Evolutionary conservation across 768 basidiomycete species (phyloP), one percentile per base, ranked within the genome.

Genomic region (Mrakia frigida): DNA sequence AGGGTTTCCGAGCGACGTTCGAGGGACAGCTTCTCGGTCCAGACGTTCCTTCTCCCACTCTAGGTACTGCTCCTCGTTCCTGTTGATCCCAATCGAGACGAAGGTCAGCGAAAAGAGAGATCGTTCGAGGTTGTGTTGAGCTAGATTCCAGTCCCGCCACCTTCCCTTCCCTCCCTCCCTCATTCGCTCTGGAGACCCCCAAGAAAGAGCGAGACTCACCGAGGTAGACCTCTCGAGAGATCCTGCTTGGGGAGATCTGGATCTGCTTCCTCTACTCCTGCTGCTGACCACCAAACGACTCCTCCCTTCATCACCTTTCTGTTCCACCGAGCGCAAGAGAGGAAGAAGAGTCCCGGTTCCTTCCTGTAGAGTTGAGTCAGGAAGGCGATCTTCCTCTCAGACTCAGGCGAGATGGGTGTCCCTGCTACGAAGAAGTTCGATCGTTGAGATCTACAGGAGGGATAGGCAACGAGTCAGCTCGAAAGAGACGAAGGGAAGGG

Each of bases 71-170:
- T 68, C 65, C 35, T 68, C 65, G 65, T 68, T 39, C 5, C 65
- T 68, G 65, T 13, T 3, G 11, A 65, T 16, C 31, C n/a, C 21
- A 11, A 65, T 21, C 13, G 31, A 65, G 37, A 21, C 5, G 65
- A 41, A 21, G 11, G 65, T 68, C 35, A 68, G 65, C 21, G 33
- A n/a, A 68, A 25, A 39, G 35, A 68, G 65, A 35, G 25, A 18
- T 13, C 35, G 18, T 35, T 39, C 11, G 65, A 68, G 18, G 21
- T n/a, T 25, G 23, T 56, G 37, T n/a, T 39, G 65, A 68, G 0
- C 65, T 68, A 68, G 65, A 39, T 39, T 39, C 35, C 25, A 39
- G n/a, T 18, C 65, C 65, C 65, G 65, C 65, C 65, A 63, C 61
- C 65, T 43, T 21, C 11, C 18, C 39, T 37, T 33, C 61, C 31